These are phyloP conservation scores for Oryza meridionalis DNA, from an alignment of 176 grass and related monocot species.

Conservation along the genomic window DNA sequence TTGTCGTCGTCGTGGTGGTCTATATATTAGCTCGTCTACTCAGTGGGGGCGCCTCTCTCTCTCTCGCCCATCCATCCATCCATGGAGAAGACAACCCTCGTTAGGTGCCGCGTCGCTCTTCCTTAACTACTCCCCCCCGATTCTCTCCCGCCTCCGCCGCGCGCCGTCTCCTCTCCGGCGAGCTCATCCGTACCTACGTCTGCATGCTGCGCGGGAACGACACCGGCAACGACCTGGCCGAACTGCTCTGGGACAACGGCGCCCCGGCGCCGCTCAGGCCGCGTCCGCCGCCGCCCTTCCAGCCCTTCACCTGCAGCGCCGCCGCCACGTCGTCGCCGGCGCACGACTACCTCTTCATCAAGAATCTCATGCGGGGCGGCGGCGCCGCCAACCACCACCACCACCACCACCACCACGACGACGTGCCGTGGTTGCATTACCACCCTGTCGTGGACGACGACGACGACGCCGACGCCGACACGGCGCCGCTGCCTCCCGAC, in stretches of 20 bases:
- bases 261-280: conserved; percentile 9
- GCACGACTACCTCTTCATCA: no score
- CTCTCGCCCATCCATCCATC: not conserved
- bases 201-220: conserved; percentile 12
- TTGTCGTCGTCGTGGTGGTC: no score
- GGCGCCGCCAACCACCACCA: not conserved
- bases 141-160: no score
- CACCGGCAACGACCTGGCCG: conserved; percentile 41
- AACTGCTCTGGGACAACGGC: conserved; percentile 44
- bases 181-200: not conserved
- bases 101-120: conserved; percentile 47
- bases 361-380: not conserved
- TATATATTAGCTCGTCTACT: not conserved
- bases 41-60: not conserved
- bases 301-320: conserved; percentile 25
- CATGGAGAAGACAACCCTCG: conserved; percentile 17
- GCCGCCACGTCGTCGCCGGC: no score
- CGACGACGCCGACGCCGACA: conserved; percentile 34
- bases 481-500: conserved; percentile 42
- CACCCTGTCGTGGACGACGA: not conserved
- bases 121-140: not conserved
- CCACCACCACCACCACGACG: not conserved
- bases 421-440: conserved; percentile 59
- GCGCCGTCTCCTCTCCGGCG: no score
- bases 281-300: conserved; percentile 40